These are phyloP conservation scores for Misopates orontium DNA, from an alignment of 257 asterid genomes.

Conservation along the genomic window DNA sequence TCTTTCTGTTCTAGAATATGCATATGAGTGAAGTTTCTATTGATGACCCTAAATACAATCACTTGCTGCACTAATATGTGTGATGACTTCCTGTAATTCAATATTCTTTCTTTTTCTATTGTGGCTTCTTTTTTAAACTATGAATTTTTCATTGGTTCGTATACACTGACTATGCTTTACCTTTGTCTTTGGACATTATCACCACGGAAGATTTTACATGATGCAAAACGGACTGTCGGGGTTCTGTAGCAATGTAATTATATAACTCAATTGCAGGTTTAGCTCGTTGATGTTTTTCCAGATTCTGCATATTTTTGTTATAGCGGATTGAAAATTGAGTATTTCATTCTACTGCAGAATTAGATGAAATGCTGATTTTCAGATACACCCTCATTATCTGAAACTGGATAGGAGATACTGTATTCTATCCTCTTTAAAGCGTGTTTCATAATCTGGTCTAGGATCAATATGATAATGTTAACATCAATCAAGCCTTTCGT, in stretches of 20 bases:
- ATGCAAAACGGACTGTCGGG: background rate
- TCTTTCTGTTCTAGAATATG: background rate
- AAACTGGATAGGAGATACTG: too few species aligned
- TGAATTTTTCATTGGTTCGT: background rate
- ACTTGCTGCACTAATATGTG: background rate
- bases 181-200: background rate
- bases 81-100: conserved; percentile 12
- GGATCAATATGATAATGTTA: too few species aligned
- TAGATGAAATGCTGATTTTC: too few species aligned
- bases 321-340: too few species aligned
- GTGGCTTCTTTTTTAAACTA: background rate
- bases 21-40: conserved; percentile 4
- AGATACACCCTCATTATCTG: too few species aligned
- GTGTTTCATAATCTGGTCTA: too few species aligned
- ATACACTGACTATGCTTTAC: background rate
- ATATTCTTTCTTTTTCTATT: background rate
- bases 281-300: too few species aligned
- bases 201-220: background rate
- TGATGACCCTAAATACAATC: background rate
- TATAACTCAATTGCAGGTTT: background rate
- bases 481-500: too few species aligned
- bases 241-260: background rate
- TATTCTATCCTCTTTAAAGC: too few species aligned
- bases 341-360: too few species aligned
- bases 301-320: too few species aligned